These are phyloP conservation scores for Leccinum broughii DNA, from an alignment of 768 basidiomycete species.

Conservation along the genomic window DNA sequence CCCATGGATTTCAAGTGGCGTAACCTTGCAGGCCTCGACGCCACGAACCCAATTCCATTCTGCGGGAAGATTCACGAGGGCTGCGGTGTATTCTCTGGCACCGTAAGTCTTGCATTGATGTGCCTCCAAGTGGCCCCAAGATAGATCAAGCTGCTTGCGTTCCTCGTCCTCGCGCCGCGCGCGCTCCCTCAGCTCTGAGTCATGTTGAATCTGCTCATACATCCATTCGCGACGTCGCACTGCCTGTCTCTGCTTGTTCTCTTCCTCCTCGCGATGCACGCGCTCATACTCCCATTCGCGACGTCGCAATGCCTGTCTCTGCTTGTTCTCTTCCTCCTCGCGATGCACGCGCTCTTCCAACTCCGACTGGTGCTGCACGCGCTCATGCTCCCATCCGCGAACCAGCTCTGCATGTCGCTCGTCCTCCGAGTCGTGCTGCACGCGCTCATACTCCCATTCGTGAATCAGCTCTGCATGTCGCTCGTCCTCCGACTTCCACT, in stretches of 20 bases:
- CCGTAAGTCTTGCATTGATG: background rate
- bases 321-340: background rate
- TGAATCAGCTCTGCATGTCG: conserved; percentile 4
- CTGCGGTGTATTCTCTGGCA: background rate
- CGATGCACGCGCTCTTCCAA: background rate
- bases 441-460: conserved; percentile 23
- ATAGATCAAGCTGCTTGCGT: background rate
- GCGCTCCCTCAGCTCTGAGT: background rate
- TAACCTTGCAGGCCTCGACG: background rate
- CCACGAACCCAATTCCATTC: background rate
- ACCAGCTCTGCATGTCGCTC: conserved; percentile 6
- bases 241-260: background rate
- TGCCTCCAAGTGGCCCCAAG: background rate
- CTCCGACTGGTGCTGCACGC: conserved; percentile 9
- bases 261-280: background rate
- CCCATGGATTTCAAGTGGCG: background rate
- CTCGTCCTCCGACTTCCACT: conserved; percentile 25
- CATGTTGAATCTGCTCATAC: background rate
- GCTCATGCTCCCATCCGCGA: conserved; percentile 24
- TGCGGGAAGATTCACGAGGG: background rate
- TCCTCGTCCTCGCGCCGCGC: background rate
- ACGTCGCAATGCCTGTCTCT: background rate
- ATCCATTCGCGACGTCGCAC: background rate
- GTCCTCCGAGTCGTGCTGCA: conserved; percentile 14
- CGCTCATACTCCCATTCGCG: conserved; percentile 24